Base-by-base conservation (phyloP, 208 protist species). In the Naegleria gruberi region DNA sequence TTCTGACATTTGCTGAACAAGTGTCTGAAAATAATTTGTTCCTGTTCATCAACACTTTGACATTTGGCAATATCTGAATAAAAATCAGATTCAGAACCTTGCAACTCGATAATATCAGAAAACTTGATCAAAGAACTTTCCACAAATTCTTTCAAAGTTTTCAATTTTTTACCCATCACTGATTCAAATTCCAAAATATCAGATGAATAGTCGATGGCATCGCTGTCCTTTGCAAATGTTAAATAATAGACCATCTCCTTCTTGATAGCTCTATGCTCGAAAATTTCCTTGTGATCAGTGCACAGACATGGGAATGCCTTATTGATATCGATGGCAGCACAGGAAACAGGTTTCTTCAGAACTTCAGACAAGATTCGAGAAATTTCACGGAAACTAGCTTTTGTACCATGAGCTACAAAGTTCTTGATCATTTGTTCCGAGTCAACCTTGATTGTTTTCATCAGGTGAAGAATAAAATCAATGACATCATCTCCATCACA, bases 11-110 rank as follows among this genome's bases (percentile, higher is more conserved):
- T 41, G 17, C 44, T 23, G 8, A 42, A 19, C n/a, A 84, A 34
- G 30, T 46, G 42, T 46, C 44, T 45, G 17, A 84, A 45, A 40
- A 84, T 45, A 10, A 84, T 26, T 6, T 45, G 1, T 84, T 84
- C 81, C 44, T 84, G 81, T 84, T 84, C 81, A 7, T 84, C 81
- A 45, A 84, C 44, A 84, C n/a, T 84, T n/a, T 44, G 42, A 84
- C 81, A 30, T 0, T 41, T 30, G 30, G 74, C 17, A 8, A 34
- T 34, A 40, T 42, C 40, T 82, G 15, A 15, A 30, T 17, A 43
- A 42, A 82, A 42, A 82, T 82, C 40, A 82, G 34, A 42, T 43
- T 34, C 23, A 84, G 17, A 84, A 44, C 15, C 17, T 45, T 44
- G 0, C 30, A 84, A 42, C 30, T 84, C 81, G 6, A 84, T 46